These are phyloP conservation scores for Oenanthe javanica DNA, from an alignment of 140 eudicot genomes.

Conservation along the genomic window DNA sequence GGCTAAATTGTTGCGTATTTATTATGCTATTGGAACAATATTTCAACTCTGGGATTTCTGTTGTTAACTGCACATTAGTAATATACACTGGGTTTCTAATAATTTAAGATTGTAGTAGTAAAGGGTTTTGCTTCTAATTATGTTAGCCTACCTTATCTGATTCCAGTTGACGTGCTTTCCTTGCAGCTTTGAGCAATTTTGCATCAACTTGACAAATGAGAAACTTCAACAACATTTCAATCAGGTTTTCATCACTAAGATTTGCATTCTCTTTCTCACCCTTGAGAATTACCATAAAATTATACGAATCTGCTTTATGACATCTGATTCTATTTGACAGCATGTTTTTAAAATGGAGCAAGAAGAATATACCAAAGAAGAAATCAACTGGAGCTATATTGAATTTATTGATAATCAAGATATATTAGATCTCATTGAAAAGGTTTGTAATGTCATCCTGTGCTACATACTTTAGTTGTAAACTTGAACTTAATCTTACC, in stretches of 20 bases:
- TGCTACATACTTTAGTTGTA: not conserved
- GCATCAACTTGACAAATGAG: conserved; percentile 95
- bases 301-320: conserved; percentile 7
- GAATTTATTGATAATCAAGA: conserved; percentile 93
- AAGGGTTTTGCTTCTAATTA: not conserved
- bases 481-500: not conserved
- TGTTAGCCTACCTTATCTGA: conserved; percentile 9
- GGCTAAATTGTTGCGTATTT: not conserved
- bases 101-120: conserved; percentile 1
- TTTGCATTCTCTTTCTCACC: conserved; percentile 3
- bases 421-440: conserved; percentile 84
- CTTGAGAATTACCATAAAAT: not conserved
- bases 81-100: not conserved
- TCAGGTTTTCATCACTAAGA: conserved; percentile 47
- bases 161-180: conserved; percentile 8
- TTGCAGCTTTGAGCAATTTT: conserved; percentile 94
- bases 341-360: conserved; percentile 97
- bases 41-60: not conserved
- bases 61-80: not conserved
- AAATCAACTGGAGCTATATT: conserved; percentile 91
- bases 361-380: conserved; percentile 80
- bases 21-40: not conserved
- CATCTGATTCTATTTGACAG: conserved; percentile 37
- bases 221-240: conserved; percentile 97
- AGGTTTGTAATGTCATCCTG: conserved; percentile 41